phyloP scores from a whole-genome alignment of 192 early-diverging fungal genomes.

The Mortierella hygrophila region DNA sequence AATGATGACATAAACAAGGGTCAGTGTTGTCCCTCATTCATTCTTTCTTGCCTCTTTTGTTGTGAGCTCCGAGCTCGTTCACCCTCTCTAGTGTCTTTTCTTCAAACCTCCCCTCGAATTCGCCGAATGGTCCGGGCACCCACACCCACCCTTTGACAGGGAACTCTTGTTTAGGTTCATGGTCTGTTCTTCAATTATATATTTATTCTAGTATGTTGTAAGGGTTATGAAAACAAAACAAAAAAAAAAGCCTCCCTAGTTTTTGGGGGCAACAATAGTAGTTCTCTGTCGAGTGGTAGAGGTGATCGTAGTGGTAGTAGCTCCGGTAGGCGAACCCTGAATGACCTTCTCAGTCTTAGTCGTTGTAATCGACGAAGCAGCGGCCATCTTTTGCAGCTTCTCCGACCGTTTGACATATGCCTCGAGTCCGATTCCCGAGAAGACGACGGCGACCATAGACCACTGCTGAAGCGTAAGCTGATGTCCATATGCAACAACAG shows the following conservation, averaged over 20 bases:
- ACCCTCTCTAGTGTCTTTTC: no score
- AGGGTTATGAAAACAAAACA: not conserved
- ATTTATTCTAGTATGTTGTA: not conserved
- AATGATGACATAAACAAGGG: no score
- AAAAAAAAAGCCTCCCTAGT: constrained; percentile 6
- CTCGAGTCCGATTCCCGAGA: constrained; percentile 86
- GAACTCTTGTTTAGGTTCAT: not conserved
- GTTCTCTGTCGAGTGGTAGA: constrained; percentile 29
- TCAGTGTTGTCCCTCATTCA: no score
- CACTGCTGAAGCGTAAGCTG: constrained; percentile 84
- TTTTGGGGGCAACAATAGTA: constrained; percentile 36
- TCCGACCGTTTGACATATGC: constrained; percentile 76
- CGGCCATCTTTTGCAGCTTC: constrained; percentile 53
- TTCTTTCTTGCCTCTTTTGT: no score
- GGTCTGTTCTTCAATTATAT: not conserved
- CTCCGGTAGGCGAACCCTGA: not conserved
- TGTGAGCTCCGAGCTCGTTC: no score
- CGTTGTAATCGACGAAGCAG: not conserved
- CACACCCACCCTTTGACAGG: no score
- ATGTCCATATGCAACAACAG: constrained; percentile 92
- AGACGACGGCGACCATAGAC: constrained; percentile 88
- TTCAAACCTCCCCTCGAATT: no score
- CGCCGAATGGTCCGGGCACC: no score
- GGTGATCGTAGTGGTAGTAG: not conserved
- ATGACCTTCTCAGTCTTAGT: not conserved